Evolutionary conservation across 257 asterid genomes (phyloP).

Genomic region (Handroanthus guayacan): DNA sequence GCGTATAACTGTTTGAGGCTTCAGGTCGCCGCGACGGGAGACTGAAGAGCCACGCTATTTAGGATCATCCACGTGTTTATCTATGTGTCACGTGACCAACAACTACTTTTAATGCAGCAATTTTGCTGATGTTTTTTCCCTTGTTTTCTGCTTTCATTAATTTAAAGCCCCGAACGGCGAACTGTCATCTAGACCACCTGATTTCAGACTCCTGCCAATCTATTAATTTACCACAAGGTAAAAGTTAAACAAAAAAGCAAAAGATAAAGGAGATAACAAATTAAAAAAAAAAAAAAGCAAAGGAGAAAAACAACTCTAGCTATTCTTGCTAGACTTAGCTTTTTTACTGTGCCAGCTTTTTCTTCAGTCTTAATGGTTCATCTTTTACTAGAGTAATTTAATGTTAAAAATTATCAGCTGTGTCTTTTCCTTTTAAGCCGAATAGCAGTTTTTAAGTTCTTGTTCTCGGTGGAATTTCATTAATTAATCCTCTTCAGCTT

Average conservation of each 20-base stretch:
- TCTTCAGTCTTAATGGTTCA: neutral
- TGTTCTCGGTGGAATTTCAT: neutral
- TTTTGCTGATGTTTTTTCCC: neutral
- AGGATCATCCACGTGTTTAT: slow-evolving; percentile 42
- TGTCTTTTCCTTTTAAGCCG: neutral
- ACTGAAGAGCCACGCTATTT: neutral
- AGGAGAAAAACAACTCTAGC: too few species aligned
- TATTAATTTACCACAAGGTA: neutral
- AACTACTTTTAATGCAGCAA: slow-evolving; percentile 6
- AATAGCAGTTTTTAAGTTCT: neutral
- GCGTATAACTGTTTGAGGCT: neutral
- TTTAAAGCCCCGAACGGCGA: neutral
- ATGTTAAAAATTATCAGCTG: neutral
- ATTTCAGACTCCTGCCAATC: slow-evolving; percentile 3
- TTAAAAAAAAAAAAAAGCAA: neutral
- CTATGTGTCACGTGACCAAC: slow-evolving; percentile 53
- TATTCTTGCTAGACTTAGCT: too few species aligned
- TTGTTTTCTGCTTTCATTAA: neutral
- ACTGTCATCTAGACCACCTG: neutral
- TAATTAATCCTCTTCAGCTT: neutral
- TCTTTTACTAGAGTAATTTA: neutral
- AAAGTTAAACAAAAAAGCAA: neutral
- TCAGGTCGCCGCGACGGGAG: slow-evolving; percentile 41
- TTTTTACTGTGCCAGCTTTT: slow-evolving; percentile 5
- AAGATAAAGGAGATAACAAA: neutral